Base-by-base conservation (phyloP, 2,329 filamentous ascomycete species). In the Pestalotiopsis sp. region DNA sequence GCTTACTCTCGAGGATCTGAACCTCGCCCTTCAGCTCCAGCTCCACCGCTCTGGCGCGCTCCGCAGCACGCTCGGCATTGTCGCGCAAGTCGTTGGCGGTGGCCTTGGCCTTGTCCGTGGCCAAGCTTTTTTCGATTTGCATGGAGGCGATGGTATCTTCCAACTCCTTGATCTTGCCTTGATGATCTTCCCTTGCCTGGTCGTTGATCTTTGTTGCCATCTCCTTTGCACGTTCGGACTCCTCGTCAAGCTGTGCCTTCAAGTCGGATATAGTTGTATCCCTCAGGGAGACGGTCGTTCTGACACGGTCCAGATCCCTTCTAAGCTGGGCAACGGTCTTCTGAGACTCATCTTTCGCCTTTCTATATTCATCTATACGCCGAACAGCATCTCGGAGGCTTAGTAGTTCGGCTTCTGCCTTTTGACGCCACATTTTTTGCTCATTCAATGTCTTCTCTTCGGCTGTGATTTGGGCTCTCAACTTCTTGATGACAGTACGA, bases 11-110 rank as follows among this genome's bases (percentile, higher is more conserved):
- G 71, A 97, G 86, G 17, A 91, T 87, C 79, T 92, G 83, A 9
- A 89, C 79, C 80, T 98, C 95, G n/a, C 87, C 87, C 75, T 93
- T 92, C 74, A 97, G 84, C 77, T 98, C 95, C 5, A 91, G 81
- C 78, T 97, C 93, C 7, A 89, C 82, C 12, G 89, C 84, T 13
- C 88, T 87, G 23, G 90, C 86, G 36, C 89, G 90, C 78, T 97
- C 93, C 65, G 88, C 87, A 66, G 93, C 91, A 68, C 91, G 88
- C 60, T 92, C 90, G 7, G 92, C 84, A 77, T 92, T 93, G 71
- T 94, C 92, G 69, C 88, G 88, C 71, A 94, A 83, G 68, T 94
- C 92, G 60, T 87, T 85, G n/a, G 91, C 86, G 71, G 97, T 90
- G 1, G 89, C 83, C 77, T 92, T 92, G 66, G 79, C 80, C 31